A percentile compares a stretch with the other conserved stretches of the same genome.
These are phyloP conservation scores for Didymella arachidicola DNA, from an alignment of 2,329 filamentous ascomycete species.

Conservation along the genomic window DNA sequence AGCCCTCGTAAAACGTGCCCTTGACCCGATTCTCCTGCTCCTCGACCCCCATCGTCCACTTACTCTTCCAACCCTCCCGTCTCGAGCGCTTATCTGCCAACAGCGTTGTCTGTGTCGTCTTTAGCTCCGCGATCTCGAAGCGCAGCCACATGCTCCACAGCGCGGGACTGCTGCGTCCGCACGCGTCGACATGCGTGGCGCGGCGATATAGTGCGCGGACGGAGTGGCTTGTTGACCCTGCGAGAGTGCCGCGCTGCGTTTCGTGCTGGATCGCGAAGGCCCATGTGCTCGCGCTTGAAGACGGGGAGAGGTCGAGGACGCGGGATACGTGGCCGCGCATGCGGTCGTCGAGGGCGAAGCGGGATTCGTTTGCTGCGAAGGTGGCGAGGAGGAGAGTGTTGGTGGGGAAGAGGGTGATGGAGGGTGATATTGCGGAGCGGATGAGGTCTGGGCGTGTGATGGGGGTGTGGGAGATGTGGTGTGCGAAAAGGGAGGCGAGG, in stretches of 20 bases:
- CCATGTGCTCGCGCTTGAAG: constrained; percentile 57
- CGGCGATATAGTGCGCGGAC: constrained; percentile 64
- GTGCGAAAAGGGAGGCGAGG: constrained; percentile 69
- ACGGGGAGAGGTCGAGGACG: constrained; percentile 40
- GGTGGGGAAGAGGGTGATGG: constrained; percentile 70
- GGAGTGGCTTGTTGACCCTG: constrained; percentile 58
- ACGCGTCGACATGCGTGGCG: constrained; percentile 52
- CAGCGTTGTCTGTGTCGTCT: background rate
- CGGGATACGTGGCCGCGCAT: constrained; percentile 70
- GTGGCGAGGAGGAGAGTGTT: constrained; percentile 80
- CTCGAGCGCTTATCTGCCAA: background rate
- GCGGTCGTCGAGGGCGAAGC: constrained; percentile 77
- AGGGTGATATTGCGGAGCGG: constrained; percentile 66
- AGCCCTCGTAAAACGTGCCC: constrained; percentile 62
- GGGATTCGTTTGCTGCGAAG: constrained; percentile 76
- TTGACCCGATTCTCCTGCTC: constrained; percentile 55
- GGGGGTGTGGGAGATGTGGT: constrained; percentile 68
- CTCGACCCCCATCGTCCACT: constrained; percentile 10
- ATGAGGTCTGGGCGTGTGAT: constrained; percentile 74
- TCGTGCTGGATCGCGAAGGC: constrained; percentile 66
- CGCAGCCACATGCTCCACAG: constrained; percentile 45
- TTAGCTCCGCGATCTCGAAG: constrained; percentile 40
- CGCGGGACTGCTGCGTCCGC: constrained; percentile 38
- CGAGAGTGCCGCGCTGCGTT: constrained; percentile 54
- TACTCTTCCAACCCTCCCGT: background rate